Conservation (phyloP, 352 stramenopile genomes). For the Phytophthora boehmeriae region DNA sequence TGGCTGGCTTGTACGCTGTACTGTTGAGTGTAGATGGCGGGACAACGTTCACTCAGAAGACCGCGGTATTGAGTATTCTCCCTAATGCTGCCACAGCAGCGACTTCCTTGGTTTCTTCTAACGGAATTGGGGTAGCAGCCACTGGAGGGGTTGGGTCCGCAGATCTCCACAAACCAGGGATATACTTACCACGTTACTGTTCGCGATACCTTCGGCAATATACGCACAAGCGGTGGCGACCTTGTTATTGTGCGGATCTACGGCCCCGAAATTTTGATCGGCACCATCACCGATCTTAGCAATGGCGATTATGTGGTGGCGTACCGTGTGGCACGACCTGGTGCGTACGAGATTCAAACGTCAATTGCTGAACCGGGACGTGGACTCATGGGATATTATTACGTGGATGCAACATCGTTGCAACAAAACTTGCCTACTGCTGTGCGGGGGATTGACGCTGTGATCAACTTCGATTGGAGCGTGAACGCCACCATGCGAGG, state of each 20-base stretch:
- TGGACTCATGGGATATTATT: slow-evolving; percentile 50
- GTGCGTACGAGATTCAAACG: slow-evolving; percentile 57
- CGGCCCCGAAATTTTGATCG: slow-evolving; percentile 35
- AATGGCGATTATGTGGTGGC: slow-evolving; percentile 52
- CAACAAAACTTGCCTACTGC: slow-evolving; percentile 23
- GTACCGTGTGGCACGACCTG: slow-evolving; percentile 36
- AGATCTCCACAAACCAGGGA: slow-evolving; percentile 27
- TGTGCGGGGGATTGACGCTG: slow-evolving; percentile 32
- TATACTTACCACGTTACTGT: slow-evolving; percentile 43
- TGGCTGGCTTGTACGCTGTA: slow-evolving; percentile 40
- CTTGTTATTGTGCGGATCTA: slow-evolving; percentile 39
- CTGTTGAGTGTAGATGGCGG: slow-evolving; percentile 40
- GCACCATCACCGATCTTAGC: slow-evolving; percentile 35
- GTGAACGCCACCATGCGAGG: slow-evolving; percentile 41
- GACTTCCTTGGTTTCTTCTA: slow-evolving; percentile 39
- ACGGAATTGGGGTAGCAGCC: slow-evolving; percentile 5
- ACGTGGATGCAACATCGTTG: slow-evolving; percentile 24
- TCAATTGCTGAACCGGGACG: slow-evolving; percentile 30
- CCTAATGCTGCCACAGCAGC: slow-evolving; percentile 37
- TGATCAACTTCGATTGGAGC: slow-evolving; percentile 51
- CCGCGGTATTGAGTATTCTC: slow-evolving; percentile 25
- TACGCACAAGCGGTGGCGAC: slow-evolving; percentile 42
- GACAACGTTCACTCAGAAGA: slow-evolving; percentile 35
- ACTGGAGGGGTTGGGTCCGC: slow-evolving; percentile 33
- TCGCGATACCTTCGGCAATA: slow-evolving; percentile 53